Conservation (phyloP, 1,139 yeast genomes). For the Protomyces lactucae-debilis region DNA sequence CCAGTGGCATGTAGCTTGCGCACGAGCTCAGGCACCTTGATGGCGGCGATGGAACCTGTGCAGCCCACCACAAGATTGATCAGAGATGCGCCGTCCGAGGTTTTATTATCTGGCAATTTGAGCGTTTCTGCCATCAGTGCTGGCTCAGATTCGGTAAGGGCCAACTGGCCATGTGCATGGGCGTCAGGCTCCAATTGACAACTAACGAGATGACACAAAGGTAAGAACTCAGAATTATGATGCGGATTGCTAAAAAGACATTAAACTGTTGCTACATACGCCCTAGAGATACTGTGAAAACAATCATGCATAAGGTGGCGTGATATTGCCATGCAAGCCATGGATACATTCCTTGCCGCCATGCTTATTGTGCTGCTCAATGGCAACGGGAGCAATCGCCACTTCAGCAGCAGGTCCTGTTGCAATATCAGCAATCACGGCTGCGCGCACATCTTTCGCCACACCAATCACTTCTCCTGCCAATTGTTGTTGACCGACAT, state of each 20-base stretch:
- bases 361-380: neutral
- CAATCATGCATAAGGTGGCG: conserved; percentile 39
- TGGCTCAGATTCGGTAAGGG: no score
- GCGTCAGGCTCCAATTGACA: no score
- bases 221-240: no score
- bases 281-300: neutral
- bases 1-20: neutral
- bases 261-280: no score
- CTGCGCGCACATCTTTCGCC: conserved; percentile 5
- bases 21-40: conserved; percentile 59
- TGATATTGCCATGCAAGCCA: conserved; percentile 48
- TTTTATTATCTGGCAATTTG: neutral
- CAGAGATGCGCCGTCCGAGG: neutral
- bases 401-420: neutral
- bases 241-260: no score
- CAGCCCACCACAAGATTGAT: conserved; percentile 72
- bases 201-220: no score
- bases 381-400: conserved; percentile 7
- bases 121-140: neutral
- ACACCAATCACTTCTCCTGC: conserved; percentile 1
- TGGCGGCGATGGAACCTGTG: conserved; percentile 95
- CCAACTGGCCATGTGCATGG: no score
- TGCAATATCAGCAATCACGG: neutral
- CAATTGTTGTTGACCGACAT: conserved; percentile 7
- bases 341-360: conserved; percentile 12